Percentiles rank a stretch among this genome's conserved stretches.
These are phyloP conservation scores for Calonectria henricotiae DNA, from an alignment of 2,329 filamentous ascomycete species.

Conservation along the genomic window DNA sequence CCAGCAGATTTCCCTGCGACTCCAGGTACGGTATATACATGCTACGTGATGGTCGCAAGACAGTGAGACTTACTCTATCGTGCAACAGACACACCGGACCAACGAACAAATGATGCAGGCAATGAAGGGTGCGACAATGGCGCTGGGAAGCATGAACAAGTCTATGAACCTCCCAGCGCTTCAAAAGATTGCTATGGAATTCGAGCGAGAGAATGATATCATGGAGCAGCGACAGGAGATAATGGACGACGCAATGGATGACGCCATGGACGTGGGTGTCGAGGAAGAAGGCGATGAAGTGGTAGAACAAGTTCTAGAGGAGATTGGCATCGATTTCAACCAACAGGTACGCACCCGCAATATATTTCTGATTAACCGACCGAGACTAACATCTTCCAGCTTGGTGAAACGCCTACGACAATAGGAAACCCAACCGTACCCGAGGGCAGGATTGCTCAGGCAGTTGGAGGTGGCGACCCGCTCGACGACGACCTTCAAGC, in stretches of 20 bases:
- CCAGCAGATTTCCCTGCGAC: constrained; percentile 93
- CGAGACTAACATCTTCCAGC: constrained; percentile 66
- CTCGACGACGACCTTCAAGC: constrained; percentile 97
- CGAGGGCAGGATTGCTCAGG: constrained; percentile 88
- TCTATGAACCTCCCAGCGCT: constrained; percentile 97
- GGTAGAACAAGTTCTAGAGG: constrained; percentile 95
- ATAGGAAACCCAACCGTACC: constrained; percentile 81
- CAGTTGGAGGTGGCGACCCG: constrained; percentile 78
- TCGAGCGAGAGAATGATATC: constrained; percentile 98
- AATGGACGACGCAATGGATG: constrained; percentile 99
- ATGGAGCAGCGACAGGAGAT: constrained; percentile 99
- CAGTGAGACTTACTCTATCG: constrained; percentile 37
- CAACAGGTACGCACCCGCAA: constrained; percentile 79
- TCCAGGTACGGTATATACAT: constrained; percentile 77
- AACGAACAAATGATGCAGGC: constrained; percentile 99
- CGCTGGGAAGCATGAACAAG: constrained; percentile 96
- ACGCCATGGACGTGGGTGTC: constrained; percentile 90
- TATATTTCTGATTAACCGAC: constrained; percentile 48
- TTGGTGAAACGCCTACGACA: constrained; percentile 92
- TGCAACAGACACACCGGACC: constrained; percentile 87
- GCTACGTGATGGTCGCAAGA: not conserved
- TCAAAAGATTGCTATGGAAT: constrained; percentile 98
- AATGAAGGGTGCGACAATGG: constrained; percentile 97
- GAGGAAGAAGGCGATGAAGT: constrained; percentile 98
- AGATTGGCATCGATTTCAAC: constrained; percentile 95